Base-by-base conservation (phyloP, 2,329 filamentous ascomycete species). In the Geoglossum cookeanum region DNA sequence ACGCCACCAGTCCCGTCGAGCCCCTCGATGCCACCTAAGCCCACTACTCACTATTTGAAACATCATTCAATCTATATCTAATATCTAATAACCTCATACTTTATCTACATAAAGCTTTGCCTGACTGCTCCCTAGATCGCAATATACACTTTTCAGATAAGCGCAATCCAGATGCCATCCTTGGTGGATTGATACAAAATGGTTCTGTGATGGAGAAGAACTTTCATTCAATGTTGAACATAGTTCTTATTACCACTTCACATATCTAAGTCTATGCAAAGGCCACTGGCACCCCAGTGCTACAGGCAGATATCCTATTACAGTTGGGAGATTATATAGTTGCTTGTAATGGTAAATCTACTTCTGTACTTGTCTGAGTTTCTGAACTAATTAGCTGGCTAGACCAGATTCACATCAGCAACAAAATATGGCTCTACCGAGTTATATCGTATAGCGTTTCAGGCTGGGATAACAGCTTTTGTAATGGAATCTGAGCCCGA, bases 401-500 rank as follows among this genome's bases (percentile, higher is more conserved):
- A 55, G 35, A 55, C 4, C 30, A 29, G 4, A 55, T 55, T 3
- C 30, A 55, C 4, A 3, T 55, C 8, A 55, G 11, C 53, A 42
- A 55, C 5, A 5, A 55, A 8, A 4, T 30, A 13, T 35, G 30
- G 30, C 29, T 55, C 4, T 4, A 35, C 4, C 3, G 53, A 29
- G 35, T 44, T 37, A 35, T 35, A 13, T 55, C 53, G 4, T 5
- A 42, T 8, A 55, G 53, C 3, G 37, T 55, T 5, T 55, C 53
- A 13, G 53, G 53, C 11, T 4, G 53, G 3, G 60, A 22, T 44
- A 60, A 47, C 58, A 15, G 27, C 48, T 64, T 65, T 55, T 60
- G 56, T n/a, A 27, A 60, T 56, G 59, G 57, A 51, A 59, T 65
- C 35, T 60, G 63, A 54, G 55, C 57, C 13, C 57, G 63, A 49